Conservation (phyloP, 257 asterid species). For the Plantago ovata region DNA sequence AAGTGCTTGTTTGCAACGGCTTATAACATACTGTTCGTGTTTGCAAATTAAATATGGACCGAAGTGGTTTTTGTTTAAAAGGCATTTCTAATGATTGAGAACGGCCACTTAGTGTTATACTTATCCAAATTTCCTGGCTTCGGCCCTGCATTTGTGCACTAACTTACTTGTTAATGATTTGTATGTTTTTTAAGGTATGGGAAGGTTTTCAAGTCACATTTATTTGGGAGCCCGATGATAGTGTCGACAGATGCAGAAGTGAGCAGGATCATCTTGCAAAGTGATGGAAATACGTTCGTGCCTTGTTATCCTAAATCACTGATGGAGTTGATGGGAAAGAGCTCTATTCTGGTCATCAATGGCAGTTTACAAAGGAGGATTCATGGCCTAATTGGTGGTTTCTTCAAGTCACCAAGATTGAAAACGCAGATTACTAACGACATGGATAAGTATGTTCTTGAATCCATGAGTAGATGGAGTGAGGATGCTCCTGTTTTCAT, state of each 20-base stretch:
- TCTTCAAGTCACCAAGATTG: slow-evolving; percentile 56
- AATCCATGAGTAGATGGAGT: slow-evolving; percentile 65
- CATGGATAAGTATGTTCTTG: slow-evolving; percentile 58
- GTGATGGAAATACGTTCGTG: slow-evolving; percentile 72
- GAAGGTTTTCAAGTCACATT: slow-evolving; percentile 81
- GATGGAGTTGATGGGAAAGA: slow-evolving; percentile 78
- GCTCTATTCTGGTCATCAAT: slow-evolving; percentile 66
- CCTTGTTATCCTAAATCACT: slow-evolving; percentile 88
- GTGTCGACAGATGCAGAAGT: slow-evolving; percentile 90
- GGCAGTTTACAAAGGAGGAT: slow-evolving; percentile 76
- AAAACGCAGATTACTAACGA: slow-evolving; percentile 66
- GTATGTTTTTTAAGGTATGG: slow-evolving; percentile 59
- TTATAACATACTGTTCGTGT: too few species aligned
- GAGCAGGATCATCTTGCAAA: slow-evolving; percentile 63
- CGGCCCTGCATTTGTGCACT: too few species aligned
- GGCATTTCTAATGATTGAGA: too few species aligned
- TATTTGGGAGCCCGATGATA: slow-evolving; percentile 80
- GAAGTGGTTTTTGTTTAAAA: too few species aligned
- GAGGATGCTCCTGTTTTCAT: slow-evolving; percentile 57
- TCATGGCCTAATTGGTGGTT: slow-evolving; percentile 80
- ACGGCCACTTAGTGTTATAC: too few species aligned
- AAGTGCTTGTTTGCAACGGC: slow-evolving; percentile 13
- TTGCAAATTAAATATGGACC: too few species aligned
- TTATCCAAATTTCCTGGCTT: too few species aligned
- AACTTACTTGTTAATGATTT: too few species aligned